Conservation (phyloP, 2,329 filamentous ascomycete species). For the Pseudocercospora eumusae region DNA sequence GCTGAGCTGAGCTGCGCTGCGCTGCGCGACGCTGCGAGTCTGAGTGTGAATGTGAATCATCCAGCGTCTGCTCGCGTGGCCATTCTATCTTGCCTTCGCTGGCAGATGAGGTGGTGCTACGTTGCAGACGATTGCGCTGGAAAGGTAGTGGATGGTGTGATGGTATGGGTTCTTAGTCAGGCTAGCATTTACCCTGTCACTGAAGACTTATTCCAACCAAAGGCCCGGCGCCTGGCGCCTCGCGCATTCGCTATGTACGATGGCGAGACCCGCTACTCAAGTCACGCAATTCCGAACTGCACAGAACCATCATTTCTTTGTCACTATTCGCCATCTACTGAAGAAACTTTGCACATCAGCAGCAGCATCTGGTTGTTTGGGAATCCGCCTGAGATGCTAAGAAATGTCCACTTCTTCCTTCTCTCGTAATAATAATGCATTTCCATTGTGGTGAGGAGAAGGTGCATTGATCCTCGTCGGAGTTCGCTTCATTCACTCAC, state of each 20-base stretch:
- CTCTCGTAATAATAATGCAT: neutral
- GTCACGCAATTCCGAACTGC: neutral
- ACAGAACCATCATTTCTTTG: neutral
- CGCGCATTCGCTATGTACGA: neutral
- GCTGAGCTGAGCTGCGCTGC: neutral
- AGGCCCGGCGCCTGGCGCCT: neutral
- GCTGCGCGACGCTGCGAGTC: neutral
- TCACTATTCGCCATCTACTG: neutral
- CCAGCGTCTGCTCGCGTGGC: neutral
- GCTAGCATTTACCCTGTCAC: neutral
- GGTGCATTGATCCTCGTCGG: neutral
- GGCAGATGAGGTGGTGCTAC: neutral
- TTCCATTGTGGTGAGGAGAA: neutral
- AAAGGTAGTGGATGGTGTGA: neutral
- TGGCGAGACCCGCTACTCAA: neutral
- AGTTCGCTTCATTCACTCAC: neutral
- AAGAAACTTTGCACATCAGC: neutral
- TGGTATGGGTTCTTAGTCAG: neutral
- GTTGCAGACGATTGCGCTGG: neutral
- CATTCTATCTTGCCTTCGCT: neutral
- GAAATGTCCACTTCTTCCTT: neutral
- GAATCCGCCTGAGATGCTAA: neutral
- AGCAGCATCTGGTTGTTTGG: neutral
- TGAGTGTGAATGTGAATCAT: neutral
- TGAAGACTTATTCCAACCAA: too few relatives aligned